Evolutionary conservation across 2,329 filamentous ascomycete genomes (phyloP), one percentile per base, ranked within the genome.

Genomic region (Amesomyces nigricolor): DNA sequence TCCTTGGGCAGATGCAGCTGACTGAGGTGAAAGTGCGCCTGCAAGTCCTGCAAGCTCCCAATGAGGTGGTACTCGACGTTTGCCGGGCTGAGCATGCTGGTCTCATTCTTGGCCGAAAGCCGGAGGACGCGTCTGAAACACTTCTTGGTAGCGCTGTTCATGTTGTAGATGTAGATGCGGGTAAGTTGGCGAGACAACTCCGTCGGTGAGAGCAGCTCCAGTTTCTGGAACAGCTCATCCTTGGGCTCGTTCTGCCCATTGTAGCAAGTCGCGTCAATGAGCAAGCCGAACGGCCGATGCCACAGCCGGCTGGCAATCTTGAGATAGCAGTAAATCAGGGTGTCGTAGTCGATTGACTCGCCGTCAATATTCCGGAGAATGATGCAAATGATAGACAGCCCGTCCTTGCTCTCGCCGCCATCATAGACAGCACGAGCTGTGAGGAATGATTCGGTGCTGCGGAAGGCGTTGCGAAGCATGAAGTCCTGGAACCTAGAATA

Each of bases 401-500:
- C 84, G 66, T 87, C 84, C 70, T 85, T 87, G 70, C 81, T 87
- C 69, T 87, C 83, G 17, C 85, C 85, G 35, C 85, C 85, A 64
- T 88, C 85, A 64, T 87, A 88, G 11, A 88, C 81, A 26, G 84
- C 83, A 19, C 83, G 76, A 22, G 81, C 80, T 2, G 82, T 84
- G 19, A 85, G 68, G 56, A 85, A 81, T 2, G 82, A 85, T 61
- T 87, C 85, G 0, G 79, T 81, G 61, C 80, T 82, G 38, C 81
- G 77, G 60, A 85, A 84, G 2, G 84, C 84, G 65, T 87, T 86
- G 16, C 80, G 79, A 45, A 88, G 75, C 85, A 88, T 88, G 63
- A 88, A 88, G 61, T 87, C 82, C 61, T 88, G 85, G 61, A 88
- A 88, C 22, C 83, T 75, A 2, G 83, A 86, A 66, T 87, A 88